phyloP scores from a whole-genome alignment of 495 filamentous ascomycete species.

The Aspergillus sparsus region DNA sequence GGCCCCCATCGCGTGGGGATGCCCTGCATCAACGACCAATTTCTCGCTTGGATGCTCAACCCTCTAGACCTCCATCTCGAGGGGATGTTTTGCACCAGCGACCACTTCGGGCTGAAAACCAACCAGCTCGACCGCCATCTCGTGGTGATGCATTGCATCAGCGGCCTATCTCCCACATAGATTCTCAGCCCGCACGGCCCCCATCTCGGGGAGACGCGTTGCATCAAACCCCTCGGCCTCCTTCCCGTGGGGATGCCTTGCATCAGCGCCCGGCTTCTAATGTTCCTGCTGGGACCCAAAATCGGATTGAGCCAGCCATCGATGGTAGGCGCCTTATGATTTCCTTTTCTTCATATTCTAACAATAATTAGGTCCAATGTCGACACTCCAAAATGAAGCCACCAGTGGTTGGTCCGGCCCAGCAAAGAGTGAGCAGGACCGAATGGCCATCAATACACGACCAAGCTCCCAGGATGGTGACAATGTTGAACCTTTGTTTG shows the following conservation, averaged over 20 bases:
- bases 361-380: not conserved
- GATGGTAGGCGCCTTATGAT: not conserved
- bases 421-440: not conserved
- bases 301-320: not conserved
- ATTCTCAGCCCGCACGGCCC: not conserved
- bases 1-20: conserved; percentile 2
- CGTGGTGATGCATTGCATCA: conserved; percentile 13
- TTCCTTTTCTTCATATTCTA: not conserved
- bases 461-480: conserved; percentile 47
- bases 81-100: conserved; percentile 5
- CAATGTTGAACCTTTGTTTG: conserved; percentile 73
- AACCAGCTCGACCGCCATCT: conserved; percentile 7
- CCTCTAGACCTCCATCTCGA: conserved; percentile 5
- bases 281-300: conserved; percentile 29
- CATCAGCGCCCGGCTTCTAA: conserved; percentile 35
- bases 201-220: conserved; percentile 32
- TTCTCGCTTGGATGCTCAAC: conserved; percentile 42
- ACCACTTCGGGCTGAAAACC: not conserved
- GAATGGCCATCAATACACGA: not conserved
- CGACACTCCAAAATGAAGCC: not conserved
- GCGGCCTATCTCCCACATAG: not conserved
- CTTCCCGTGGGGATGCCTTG: conserved; percentile 17
- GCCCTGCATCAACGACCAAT: conserved; percentile 36
- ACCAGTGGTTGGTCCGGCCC: not conserved
- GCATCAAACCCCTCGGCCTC: not conserved